Evolutionary conservation across 1,284 basidiomycete species (phyloP).

Genomic region (Gomphus bonarii): DNA sequence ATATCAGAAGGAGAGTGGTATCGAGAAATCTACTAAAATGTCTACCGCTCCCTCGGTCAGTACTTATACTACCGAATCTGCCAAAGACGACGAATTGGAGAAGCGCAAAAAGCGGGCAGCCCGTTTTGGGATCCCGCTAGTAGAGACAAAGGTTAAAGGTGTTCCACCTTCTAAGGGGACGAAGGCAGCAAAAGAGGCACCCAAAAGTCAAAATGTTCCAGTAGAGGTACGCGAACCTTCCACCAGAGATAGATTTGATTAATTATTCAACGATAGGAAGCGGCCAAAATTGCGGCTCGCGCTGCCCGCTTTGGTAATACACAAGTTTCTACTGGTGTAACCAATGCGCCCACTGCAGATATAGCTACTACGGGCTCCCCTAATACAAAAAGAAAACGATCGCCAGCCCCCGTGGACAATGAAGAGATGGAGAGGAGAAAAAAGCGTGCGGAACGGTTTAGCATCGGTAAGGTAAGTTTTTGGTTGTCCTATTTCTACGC

Average conservation of each 20-base stretch:
- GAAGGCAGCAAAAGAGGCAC: background rate
- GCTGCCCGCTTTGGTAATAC: conserved; percentile 6
- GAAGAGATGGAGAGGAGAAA: conserved; percentile 48
- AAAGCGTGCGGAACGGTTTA: conserved; percentile 57
- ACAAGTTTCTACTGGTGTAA: background rate
- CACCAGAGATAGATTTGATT: background rate
- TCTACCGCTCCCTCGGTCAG: background rate
- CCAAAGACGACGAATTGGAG: conserved; percentile 39
- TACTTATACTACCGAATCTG: conserved; percentile 8
- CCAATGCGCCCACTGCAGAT: background rate
- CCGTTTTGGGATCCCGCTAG: conserved; percentile 57
- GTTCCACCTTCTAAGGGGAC: background rate
- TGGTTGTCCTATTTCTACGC: background rate
- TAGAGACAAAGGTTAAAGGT: conserved; percentile 22
- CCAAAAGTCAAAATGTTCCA: background rate
- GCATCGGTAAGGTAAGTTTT: conserved; percentile 10
- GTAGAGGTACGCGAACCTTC: background rate
- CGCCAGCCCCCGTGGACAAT: conserved; percentile 35
- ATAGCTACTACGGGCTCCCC: background rate
- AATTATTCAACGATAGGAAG: background rate
- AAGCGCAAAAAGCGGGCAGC: conserved; percentile 53
- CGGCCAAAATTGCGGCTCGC: background rate
- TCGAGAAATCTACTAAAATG: background rate
- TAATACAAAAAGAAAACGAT: conserved; percentile 32
- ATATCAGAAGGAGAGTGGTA: background rate